Conservation (phyloP, 805 yeast genomes). For the Candida anglica region DNA sequence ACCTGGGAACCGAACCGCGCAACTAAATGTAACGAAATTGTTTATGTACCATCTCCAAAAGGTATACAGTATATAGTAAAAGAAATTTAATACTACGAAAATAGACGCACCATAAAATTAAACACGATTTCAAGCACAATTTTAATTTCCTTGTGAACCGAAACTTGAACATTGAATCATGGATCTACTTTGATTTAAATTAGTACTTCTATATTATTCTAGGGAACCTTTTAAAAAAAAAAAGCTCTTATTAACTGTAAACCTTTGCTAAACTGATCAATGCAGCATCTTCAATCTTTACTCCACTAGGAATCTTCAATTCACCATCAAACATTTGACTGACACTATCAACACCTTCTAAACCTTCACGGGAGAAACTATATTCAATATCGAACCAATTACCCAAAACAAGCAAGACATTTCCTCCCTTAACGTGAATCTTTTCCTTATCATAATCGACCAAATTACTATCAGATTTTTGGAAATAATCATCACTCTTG, state of each 20-base stretch:
- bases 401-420: constrained; percentile 56
- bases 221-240: no score
- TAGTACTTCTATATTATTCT: no score
- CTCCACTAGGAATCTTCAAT: constrained; percentile 48
- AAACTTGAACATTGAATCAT: no score
- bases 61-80: no score
- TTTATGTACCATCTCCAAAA: no score
- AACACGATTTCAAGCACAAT: no score
- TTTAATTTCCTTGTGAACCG: no score
- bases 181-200: no score
- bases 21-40: no score
- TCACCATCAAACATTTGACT: constrained; percentile 69
- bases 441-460: constrained; percentile 16
- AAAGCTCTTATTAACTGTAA: background rate
- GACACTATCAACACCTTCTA: constrained; percentile 52
- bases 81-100: no score
- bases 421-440: constrained; percentile 14
- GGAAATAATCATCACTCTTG: constrained; percentile 63
- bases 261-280: constrained; percentile 50
- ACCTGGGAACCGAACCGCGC: no score
- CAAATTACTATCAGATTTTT: constrained; percentile 14
- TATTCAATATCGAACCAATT: constrained; percentile 53
- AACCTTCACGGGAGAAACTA: constrained; percentile 52
- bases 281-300: constrained; percentile 68
- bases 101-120: no score